Percentiles rank a stretch among this genome's conserved stretches.
phyloP scores from a whole-genome alignment of 495 filamentous ascomycete species.

The Neurospora hispaniola region DNA sequence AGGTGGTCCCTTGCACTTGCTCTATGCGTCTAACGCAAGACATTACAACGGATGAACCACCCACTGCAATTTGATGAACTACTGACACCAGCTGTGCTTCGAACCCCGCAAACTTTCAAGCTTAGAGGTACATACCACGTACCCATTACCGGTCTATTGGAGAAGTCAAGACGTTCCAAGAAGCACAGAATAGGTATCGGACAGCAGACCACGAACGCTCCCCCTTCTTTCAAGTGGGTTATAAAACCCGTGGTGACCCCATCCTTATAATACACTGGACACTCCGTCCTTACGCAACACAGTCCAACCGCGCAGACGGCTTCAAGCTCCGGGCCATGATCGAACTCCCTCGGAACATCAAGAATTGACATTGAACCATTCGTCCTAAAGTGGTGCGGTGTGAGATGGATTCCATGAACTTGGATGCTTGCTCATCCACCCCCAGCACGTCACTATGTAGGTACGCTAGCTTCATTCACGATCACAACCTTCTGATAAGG shows the following conservation, averaged over 20 bases:
- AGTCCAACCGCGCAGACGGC: background rate
- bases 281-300: background rate
- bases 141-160: background rate
- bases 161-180: background rate
- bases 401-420: background rate
- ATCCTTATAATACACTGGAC: background rate
- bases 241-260: background rate
- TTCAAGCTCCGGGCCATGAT: background rate
- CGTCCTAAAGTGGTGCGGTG: background rate
- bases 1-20: background rate
- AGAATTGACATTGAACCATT: background rate
- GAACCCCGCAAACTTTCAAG: background rate
- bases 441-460: background rate
- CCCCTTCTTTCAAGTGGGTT: background rate
- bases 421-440: background rate
- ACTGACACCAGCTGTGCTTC: background rate
- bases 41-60: background rate
- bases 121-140: background rate
- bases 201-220: background rate
- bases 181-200: background rate
- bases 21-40: background rate
- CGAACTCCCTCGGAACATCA: background rate
- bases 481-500: slow-evolving; percentile 1
- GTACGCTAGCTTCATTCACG: background rate
- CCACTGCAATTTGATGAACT: no score